These are phyloP conservation scores for Cyclotella cryptica DNA, from an alignment of 108 stramenopile genomes.

Conservation along the genomic window DNA sequence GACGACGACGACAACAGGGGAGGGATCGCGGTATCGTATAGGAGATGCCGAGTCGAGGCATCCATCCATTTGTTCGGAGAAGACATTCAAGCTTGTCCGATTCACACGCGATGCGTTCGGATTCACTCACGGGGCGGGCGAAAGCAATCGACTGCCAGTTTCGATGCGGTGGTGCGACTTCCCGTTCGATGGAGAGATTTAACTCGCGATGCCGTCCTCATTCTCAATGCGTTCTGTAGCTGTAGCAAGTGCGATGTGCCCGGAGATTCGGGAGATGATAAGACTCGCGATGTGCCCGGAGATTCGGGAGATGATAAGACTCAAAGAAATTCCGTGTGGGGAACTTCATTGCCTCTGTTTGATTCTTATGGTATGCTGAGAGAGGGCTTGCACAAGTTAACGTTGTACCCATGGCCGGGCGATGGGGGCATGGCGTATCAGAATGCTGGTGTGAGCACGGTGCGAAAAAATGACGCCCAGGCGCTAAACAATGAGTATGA, in stretches of 20 bases:
- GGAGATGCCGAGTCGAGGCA: constrained; percentile 47
- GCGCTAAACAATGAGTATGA: background rate
- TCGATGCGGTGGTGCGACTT: constrained; percentile 44
- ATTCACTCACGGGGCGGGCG: constrained; percentile 8
- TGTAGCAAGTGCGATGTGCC: constrained; percentile 15
- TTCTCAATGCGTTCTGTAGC: constrained; percentile 58
- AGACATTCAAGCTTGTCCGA: constrained; percentile 30
- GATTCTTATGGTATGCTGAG: constrained; percentile 33
- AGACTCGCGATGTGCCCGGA: too few relatives aligned
- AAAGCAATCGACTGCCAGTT: constrained; percentile 19
- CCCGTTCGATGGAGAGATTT: constrained; percentile 87
- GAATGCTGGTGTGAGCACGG: background rate
- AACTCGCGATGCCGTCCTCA: constrained; percentile 73
- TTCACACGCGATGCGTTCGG: constrained; percentile 21
- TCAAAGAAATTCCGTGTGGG: constrained; percentile 25
- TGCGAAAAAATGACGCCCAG: background rate
- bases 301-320: background rate
- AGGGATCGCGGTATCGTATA: background rate
- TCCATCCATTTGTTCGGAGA: constrained; percentile 32
- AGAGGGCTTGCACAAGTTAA: constrained; percentile 39
- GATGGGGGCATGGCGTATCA: constrained; percentile 50
- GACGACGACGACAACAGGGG: background rate
- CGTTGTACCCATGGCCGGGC: constrained; percentile 34
- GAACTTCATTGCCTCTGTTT: constrained; percentile 49
- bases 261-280: background rate